Evolutionary conservation across 495 filamentous ascomycete species (phyloP).

Genomic region (Cercophora samala): DNA sequence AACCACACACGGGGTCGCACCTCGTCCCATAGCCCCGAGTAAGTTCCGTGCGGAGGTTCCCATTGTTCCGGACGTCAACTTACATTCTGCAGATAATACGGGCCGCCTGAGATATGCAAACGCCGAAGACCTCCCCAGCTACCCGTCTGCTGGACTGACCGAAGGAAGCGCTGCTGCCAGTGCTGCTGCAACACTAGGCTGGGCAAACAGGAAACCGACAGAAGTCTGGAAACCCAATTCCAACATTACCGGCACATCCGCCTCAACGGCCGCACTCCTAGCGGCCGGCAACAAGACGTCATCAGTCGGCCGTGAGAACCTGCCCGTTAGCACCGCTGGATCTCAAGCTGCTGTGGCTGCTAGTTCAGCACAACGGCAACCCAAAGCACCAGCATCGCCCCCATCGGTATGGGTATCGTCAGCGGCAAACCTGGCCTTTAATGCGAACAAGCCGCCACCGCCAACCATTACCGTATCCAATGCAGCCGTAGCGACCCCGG

Average conservation of each 20-base stretch:
- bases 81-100: constrained; percentile 34
- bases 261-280: constrained; percentile 63
- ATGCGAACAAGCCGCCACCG: constrained; percentile 21
- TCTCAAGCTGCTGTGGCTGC: constrained; percentile 72
- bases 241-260: constrained; percentile 51
- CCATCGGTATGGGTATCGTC: constrained; percentile 54
- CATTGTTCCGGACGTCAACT: neutral
- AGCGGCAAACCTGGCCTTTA: constrained; percentile 57
- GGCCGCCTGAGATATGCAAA: constrained; percentile 65
- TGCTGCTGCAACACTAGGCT: constrained; percentile 69
- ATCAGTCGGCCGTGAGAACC: constrained; percentile 48
- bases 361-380: constrained; percentile 56
- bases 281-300: constrained; percentile 66
- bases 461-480: neutral
- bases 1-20: constrained; percentile 6
- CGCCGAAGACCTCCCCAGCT: constrained; percentile 64
- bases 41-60: constrained; percentile 5
- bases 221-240: constrained; percentile 56
- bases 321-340: constrained; percentile 54
- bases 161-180: constrained; percentile 64
- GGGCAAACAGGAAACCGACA: constrained; percentile 60
- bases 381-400: constrained; percentile 35
- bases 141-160: constrained; percentile 59
- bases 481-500: constrained; percentile 13
- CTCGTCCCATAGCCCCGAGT: constrained; percentile 6